Conservation (phyloP, 306 rosid species). For the Corylus avellana region DNA sequence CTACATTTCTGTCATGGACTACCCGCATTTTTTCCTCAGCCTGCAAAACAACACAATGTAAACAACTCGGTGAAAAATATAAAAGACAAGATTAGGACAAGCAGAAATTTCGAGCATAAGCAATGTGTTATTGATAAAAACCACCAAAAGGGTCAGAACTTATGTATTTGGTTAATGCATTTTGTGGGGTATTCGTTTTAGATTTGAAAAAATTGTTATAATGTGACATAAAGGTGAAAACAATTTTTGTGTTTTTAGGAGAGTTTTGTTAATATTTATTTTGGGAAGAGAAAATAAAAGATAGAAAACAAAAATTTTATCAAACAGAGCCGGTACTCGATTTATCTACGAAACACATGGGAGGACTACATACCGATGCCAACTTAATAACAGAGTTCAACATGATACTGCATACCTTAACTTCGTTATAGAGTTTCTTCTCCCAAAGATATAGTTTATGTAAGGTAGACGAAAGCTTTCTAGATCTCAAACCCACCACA, state of each 20-base stretch:
- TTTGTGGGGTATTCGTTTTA: too few species aligned
- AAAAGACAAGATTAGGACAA: slow-evolving; percentile 9
- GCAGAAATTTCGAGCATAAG: not conserved
- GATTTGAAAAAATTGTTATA: too few species aligned
- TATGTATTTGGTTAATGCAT: not conserved
- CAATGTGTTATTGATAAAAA: not conserved
- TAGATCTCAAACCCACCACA: slow-evolving; percentile 41
- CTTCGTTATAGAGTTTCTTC: slow-evolving; percentile 91
- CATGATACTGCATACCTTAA: slow-evolving; percentile 56
- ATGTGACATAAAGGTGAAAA: too few species aligned
- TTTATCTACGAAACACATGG: not conserved
- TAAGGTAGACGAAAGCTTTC: slow-evolving; percentile 78
- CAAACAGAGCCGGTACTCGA: too few species aligned
- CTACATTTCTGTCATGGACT: slow-evolving; percentile 72
- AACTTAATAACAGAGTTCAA: slow-evolving; percentile 5
- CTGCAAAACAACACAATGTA: slow-evolving; percentile 44
- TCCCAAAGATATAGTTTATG: slow-evolving; percentile 92
- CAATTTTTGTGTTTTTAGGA: too few species aligned
- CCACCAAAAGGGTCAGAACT: not conserved
- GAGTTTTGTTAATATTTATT: too few species aligned
- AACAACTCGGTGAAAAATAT: slow-evolving; percentile 8
- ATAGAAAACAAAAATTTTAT: too few species aligned
- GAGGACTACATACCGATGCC: not conserved
- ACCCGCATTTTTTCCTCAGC: slow-evolving; percentile 96
- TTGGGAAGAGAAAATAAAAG: too few species aligned